These are phyloP conservation scores for Helianthus tuberosus DNA, from an alignment of 129 eudicot species.

Conservation along the genomic window DNA sequence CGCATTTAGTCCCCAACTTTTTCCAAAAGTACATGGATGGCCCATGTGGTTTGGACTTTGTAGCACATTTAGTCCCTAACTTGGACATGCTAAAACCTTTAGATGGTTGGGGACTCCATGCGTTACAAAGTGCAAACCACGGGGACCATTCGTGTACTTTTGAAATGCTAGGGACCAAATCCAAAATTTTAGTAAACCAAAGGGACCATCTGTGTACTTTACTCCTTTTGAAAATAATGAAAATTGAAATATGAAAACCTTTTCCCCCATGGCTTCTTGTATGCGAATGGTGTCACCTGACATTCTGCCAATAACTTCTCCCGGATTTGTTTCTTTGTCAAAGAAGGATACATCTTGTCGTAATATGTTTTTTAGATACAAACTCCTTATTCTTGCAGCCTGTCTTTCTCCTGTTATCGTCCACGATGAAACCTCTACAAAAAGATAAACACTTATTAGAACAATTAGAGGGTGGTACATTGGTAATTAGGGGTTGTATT, in stretches of 20 bases:
- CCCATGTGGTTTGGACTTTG: no score
- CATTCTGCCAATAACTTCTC: conserved; percentile 94
- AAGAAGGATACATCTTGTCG: conserved; percentile 88
- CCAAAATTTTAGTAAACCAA: no score
- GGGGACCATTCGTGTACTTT: no score
- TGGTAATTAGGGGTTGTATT: background rate
- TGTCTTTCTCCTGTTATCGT: conserved; percentile 96
- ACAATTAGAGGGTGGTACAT: background rate
- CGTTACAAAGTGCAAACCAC: no score
- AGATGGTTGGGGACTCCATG: no score
- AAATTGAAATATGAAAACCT: conserved; percentile 39
- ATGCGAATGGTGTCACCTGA: conserved; percentile 85
- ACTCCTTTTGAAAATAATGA: no score
- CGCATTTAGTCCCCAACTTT: no score
- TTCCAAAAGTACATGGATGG: no score
- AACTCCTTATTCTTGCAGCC: conserved; percentile 76
- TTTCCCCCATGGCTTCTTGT: conserved; percentile 96
- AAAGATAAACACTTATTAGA: background rate
- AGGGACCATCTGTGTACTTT: no score
- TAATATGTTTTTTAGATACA: conserved; percentile 70
- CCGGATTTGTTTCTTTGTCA: conserved; percentile 86
- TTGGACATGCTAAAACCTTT: no score
- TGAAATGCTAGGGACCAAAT: no score
- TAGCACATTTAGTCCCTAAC: no score
- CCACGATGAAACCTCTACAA: conserved; percentile 87